Evolutionary conservation across 768 basidiomycete genomes (phyloP).

Genomic region (Glaciozyma antarctica): DNA sequence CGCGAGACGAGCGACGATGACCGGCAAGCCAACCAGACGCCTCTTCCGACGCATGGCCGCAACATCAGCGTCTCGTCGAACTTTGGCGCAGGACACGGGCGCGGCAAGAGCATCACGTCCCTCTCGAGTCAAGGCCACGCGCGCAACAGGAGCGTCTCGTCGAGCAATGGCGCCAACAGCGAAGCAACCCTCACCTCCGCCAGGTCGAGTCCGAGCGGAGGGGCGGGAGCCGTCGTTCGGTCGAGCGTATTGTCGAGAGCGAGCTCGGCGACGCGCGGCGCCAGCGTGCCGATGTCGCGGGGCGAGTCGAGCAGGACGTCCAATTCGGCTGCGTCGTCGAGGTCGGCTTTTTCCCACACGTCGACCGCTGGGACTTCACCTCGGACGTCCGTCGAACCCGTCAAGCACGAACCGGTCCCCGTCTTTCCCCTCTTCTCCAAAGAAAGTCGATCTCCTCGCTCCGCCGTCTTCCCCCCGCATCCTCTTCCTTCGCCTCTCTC

Average conservation of each 20-base stretch:
- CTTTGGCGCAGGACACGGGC: neutral
- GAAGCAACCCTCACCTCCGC: no score
- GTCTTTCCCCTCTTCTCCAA: constrained; percentile 9
- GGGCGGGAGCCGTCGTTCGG: neutral
- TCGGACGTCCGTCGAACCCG: neutral
- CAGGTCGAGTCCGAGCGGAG: constrained; percentile 6
- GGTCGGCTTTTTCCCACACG: neutral
- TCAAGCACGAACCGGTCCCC: neutral
- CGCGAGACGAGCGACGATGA: neutral
- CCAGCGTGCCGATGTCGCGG: constrained; percentile 1
- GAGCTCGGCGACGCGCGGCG: neutral
- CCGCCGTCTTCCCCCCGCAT: neutral
- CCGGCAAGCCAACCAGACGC: neutral
- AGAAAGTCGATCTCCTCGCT: neutral
- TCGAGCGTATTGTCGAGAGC: neutral
- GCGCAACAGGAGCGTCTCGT: constrained; percentile 12
- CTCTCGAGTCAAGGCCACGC: constrained; percentile 2
- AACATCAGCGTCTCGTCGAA: neutral
- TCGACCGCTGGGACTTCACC: constrained; percentile 4
- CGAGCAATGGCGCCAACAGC: constrained; percentile 4
- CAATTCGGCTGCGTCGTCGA: neutral
- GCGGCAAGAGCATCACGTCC: constrained; percentile 11
- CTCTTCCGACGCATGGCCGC: neutral
- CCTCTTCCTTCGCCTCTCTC: neutral
- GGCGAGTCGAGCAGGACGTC: constrained; percentile 1